phyloP scores from a whole-genome alignment of 495 filamentous ascomycete species.

The Durotheca rogersii region DNA sequence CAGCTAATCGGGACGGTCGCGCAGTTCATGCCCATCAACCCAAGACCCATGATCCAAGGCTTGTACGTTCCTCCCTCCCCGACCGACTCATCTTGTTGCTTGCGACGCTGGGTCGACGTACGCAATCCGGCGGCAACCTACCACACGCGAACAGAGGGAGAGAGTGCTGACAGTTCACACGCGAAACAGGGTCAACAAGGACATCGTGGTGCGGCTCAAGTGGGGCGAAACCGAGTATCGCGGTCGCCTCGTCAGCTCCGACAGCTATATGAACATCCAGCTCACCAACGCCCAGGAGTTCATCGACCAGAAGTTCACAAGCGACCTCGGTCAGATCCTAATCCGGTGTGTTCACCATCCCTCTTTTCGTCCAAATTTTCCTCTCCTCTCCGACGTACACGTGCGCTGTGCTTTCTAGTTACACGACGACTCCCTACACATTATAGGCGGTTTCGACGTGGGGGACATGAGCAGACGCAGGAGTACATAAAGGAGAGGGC shows the following conservation, averaged over 20 bases:
- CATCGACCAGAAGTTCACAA: conserved; percentile 83
- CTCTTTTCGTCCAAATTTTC: not conserved
- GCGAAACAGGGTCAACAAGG: conserved; percentile 73
- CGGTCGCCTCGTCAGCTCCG: conserved; percentile 81
- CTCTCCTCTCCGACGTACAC: too few relatives aligned
- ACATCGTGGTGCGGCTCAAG: conserved; percentile 89
- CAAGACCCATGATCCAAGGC: conserved; percentile 83
- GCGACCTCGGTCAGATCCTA: conserved; percentile 81
- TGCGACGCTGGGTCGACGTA: too few relatives aligned
- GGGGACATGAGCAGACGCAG: too few relatives aligned
- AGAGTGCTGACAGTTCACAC: conserved; percentile 10
- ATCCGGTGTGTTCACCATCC: conserved; percentile 65
- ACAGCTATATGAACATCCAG: conserved; percentile 99
- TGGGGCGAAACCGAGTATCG: conserved; percentile 98
- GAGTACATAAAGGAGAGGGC: too few relatives aligned
- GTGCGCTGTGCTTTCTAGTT: too few relatives aligned
- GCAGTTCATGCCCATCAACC: conserved; percentile 84
- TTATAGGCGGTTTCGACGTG: too few relatives aligned
- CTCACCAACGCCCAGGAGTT: conserved; percentile 86
- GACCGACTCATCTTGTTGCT: too few relatives aligned
- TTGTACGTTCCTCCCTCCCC: conserved; percentile 59
- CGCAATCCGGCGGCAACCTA: conserved; percentile 4
- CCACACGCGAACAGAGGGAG: conserved; percentile 5
- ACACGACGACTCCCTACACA: too few relatives aligned
- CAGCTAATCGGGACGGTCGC: conserved; percentile 7